Evolutionary conservation across 2,329 filamentous ascomycete species (phyloP).

Genomic region (Aspergillus quadrilineatus): DNA sequence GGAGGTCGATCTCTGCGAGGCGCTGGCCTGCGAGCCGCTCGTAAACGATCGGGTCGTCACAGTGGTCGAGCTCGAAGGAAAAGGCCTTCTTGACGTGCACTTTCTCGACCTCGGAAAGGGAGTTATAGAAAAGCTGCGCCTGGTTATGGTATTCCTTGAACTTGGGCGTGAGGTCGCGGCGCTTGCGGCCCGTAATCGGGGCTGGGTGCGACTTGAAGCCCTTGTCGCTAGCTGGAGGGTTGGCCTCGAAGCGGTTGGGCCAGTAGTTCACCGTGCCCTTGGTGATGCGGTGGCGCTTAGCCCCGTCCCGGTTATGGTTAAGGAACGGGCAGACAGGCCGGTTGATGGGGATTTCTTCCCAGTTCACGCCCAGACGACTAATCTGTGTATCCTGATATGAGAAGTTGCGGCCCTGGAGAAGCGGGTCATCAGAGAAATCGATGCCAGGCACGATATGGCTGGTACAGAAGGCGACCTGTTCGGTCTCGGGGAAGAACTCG

Average conservation of each 20-base stretch:
- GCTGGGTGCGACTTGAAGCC: slow-evolving; percentile 68
- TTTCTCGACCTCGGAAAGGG: slow-evolving; percentile 37
- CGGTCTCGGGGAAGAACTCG: slow-evolving; percentile 78
- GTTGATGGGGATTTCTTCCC: slow-evolving; percentile 76
- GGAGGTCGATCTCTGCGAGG: slow-evolving; percentile 68
- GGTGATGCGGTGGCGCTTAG: slow-evolving; percentile 69
- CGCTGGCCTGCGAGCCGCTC: slow-evolving; percentile 63
- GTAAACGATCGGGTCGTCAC: slow-evolving; percentile 77
- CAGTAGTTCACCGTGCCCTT: slow-evolving; percentile 76
- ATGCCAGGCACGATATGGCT: slow-evolving; percentile 76
- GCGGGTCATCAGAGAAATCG: slow-evolving; percentile 72
- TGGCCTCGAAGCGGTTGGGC: slow-evolving; percentile 68
- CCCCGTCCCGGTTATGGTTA: slow-evolving; percentile 75
- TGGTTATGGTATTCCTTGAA: slow-evolving; percentile 49
- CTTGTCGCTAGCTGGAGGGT: slow-evolving; percentile 66
- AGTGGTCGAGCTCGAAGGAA: slow-evolving; percentile 48
- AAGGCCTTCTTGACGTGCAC: slow-evolving; percentile 37
- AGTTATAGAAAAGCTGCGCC: slow-evolving; percentile 40
- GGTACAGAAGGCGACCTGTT: slow-evolving; percentile 82
- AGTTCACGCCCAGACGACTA: slow-evolving; percentile 69
- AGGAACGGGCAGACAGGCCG: slow-evolving; percentile 71
- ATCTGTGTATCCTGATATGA: slow-evolving; percentile 58
- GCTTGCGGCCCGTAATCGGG: slow-evolving; percentile 68
- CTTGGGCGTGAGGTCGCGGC: slow-evolving; percentile 44
- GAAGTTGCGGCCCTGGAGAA: slow-evolving; percentile 71